Evolutionary conservation across 257 asterid species (phyloP).

Genomic region (Solanum pinnatisectum): DNA sequence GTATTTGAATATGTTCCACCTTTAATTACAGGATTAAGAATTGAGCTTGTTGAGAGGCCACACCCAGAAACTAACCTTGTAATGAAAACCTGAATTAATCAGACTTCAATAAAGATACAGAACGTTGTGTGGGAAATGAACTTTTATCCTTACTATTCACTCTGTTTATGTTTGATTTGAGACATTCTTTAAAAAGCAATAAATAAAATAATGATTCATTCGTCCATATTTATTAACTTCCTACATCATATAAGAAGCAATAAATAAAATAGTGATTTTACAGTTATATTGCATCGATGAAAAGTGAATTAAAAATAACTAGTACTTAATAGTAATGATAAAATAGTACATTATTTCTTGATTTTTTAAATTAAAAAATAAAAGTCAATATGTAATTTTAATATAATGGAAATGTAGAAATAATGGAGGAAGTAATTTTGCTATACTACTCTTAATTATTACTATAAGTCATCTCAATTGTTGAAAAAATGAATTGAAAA

Average conservation of each 20-base stretch:
- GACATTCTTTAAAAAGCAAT: neutral
- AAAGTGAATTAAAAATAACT: neutral
- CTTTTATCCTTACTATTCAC: too few relatives aligned
- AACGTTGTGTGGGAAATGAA: rapidly evolving
- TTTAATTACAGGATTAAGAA: too few relatives aligned
- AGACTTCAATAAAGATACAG: rapidly evolving
- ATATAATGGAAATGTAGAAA: neutral
- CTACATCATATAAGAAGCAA: neutral
- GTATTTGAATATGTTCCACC: neutral
- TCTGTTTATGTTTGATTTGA: neutral
- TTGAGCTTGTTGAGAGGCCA: neutral
- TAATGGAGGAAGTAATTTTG: neutral
- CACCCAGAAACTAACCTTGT: too few relatives aligned
- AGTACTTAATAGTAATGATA: neutral
- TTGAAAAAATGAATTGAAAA: neutral
- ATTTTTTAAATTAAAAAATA: neutral
- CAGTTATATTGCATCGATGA: neutral
- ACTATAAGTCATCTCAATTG: neutral
- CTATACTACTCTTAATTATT: too few relatives aligned
- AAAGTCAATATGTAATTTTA: neutral
- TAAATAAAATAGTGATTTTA: too few relatives aligned
- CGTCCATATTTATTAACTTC: neutral
- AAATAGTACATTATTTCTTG: neutral
- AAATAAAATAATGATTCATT: neutral
- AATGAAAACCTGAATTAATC: too few relatives aligned